Percentiles rank a stretch among this genome's conserved stretches.
These are phyloP conservation scores for Aspergillus fructus DNA, from an alignment of 2,329 filamentous ascomycete genomes.

Conservation along the genomic window DNA sequence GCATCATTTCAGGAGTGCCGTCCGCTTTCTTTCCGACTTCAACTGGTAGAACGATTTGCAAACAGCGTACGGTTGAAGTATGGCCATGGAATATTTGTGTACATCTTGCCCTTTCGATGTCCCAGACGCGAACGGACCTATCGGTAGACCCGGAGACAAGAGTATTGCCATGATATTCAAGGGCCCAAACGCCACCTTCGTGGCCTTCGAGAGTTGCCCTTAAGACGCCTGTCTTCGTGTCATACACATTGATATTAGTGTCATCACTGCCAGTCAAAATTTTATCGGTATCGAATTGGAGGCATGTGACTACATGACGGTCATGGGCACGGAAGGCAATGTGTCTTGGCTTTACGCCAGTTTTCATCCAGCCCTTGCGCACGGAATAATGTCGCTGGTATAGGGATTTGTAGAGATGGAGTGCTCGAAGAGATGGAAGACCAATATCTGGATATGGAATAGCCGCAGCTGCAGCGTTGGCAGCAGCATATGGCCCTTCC, in stretches of 20 bases:
- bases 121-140: slow-evolving; percentile 98
- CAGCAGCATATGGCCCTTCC: slow-evolving; percentile 80
- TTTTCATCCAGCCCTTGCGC: slow-evolving; percentile 84
- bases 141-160: slow-evolving; percentile 96
- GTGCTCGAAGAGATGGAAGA: slow-evolving; percentile 71
- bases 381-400: slow-evolving; percentile 93
- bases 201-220: slow-evolving; percentile 85
- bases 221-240: slow-evolving; percentile 88
- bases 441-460: slow-evolving; percentile 81
- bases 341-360: slow-evolving; percentile 79
- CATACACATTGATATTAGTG: slow-evolving; percentile 95
- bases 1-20: slow-evolving; percentile 80
- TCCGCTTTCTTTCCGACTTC: slow-evolving; percentile 70
- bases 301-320: slow-evolving; percentile 92
- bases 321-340: slow-evolving; percentile 96
- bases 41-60: slow-evolving; percentile 89
- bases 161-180: slow-evolving; percentile 94
- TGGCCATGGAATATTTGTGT: slow-evolving; percentile 97
- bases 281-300: slow-evolving; percentile 97
- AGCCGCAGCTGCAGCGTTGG: slow-evolving; percentile 77
- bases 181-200: slow-evolving; percentile 94
- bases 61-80: slow-evolving; percentile 91
- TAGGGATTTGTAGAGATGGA: slow-evolving; percentile 94
- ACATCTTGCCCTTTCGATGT: slow-evolving; percentile 88
- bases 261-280: slow-evolving; percentile 97